A percentile compares a stretch with the other conserved stretches of the same genome.
Evolutionary conservation across 441 rosid genomes (phyloP).

Genomic region (Omphalea diandra): DNA sequence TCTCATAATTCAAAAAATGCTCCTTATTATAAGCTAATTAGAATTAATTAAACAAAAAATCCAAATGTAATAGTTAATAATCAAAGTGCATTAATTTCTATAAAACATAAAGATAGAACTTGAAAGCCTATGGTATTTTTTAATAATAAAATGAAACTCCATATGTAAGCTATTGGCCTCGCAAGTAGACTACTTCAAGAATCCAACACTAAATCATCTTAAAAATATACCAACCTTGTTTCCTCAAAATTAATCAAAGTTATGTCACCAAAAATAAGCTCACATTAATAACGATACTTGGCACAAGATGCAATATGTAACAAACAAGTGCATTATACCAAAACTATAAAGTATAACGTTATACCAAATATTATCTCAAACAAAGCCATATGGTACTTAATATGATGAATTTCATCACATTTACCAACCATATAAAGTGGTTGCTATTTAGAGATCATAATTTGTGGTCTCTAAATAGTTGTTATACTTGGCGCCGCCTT

Average conservation of each 20-base stretch:
- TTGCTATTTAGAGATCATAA: too few relatives aligned
- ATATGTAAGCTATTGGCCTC: neutral
- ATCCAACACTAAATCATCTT: slow-evolving; percentile 9
- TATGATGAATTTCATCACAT: too few relatives aligned
- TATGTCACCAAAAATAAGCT: slow-evolving; percentile 88
- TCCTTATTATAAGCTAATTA: too few relatives aligned
- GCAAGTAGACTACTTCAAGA: neutral
- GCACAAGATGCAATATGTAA: slow-evolving; percentile 7
- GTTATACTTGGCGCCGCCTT: too few relatives aligned
- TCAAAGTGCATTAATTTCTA: too few relatives aligned
- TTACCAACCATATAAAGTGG: too few relatives aligned
- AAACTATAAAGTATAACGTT: neutral
- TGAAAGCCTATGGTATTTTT: neutral
- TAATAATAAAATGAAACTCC: neutral
- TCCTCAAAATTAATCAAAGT: slow-evolving; percentile 72
- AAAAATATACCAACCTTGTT: slow-evolving; percentile 60
- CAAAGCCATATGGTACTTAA: too few relatives aligned
- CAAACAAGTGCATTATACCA: neutral
- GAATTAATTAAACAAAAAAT: too few relatives aligned
- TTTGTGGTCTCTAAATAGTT: too few relatives aligned
- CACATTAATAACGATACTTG: slow-evolving; percentile 34
- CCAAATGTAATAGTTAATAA: too few relatives aligned
- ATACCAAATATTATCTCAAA: neutral
- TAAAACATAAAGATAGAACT: slow-evolving; percentile 33
- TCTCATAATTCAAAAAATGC: too few relatives aligned